Evolutionary conservation across 176 grass and related monocot genomes (phyloP).

Genomic region (Hordeum marinum): DNA sequence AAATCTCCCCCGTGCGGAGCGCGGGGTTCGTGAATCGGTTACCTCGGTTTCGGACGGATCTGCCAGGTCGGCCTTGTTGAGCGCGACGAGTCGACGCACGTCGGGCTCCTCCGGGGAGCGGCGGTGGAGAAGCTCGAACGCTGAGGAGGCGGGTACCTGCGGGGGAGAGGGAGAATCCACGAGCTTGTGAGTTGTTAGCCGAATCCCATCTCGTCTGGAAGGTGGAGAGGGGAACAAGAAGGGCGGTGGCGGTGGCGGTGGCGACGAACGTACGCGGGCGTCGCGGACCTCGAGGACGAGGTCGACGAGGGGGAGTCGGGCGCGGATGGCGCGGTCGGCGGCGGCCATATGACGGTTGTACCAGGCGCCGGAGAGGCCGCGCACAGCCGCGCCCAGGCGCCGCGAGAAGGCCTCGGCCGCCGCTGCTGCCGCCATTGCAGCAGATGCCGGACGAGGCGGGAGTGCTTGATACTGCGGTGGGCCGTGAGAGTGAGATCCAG

Average conservation of each 20-base stretch:
- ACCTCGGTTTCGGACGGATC: slow-evolving; percentile 55
- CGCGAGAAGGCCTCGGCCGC: slow-evolving; percentile 34
- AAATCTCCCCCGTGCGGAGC: background rate
- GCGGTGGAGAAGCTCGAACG: slow-evolving; percentile 29
- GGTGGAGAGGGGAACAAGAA: background rate
- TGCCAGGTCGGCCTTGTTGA: slow-evolving; percentile 71
- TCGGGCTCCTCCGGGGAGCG: slow-evolving; percentile 24
- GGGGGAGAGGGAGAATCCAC: background rate
- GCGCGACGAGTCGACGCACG: slow-evolving; percentile 30
- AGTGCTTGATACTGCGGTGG: background rate
- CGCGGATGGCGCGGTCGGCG: slow-evolving; percentile 43
- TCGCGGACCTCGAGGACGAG: slow-evolving; percentile 68
- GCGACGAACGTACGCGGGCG: slow-evolving; percentile 34
- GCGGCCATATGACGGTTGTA: slow-evolving; percentile 57
- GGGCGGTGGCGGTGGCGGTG: background rate
- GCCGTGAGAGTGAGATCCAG: background rate
- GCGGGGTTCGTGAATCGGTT: background rate
- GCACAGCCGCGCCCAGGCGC: slow-evolving; percentile 34
- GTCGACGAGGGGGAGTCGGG: slow-evolving; percentile 60
- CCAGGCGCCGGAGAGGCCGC: slow-evolving; percentile 37
- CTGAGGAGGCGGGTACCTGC: slow-evolving; percentile 52
- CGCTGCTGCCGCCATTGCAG: slow-evolving; percentile 11
- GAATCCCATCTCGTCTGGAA: background rate
- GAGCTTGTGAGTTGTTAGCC: background rate
- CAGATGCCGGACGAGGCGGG: background rate